Evolutionary conservation across 768 basidiomycete genomes (phyloP).

Genomic region (Leucosporidium creatinivorum): DNA sequence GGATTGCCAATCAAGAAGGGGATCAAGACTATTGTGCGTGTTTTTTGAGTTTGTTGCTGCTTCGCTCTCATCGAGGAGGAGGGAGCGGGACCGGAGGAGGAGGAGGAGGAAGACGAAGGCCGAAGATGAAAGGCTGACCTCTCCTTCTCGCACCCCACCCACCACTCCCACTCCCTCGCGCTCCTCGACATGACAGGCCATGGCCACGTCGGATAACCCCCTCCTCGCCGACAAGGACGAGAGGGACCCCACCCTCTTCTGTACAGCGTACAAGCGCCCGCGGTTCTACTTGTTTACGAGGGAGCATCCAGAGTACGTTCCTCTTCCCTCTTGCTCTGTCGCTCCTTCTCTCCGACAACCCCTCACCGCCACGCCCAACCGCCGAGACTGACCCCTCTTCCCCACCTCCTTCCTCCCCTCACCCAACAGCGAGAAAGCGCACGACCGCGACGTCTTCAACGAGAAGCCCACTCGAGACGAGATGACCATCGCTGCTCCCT

Average conservation of each 20-base stretch:
- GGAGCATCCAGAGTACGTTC: constrained; percentile 73
- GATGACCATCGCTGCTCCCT: constrained; percentile 68
- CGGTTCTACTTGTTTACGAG: constrained; percentile 94
- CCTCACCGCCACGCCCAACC: constrained; percentile 1
- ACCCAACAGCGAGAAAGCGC: constrained; percentile 64
- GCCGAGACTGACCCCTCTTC: no score
- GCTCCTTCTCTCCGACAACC: not conserved
- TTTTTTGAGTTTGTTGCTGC: not conserved
- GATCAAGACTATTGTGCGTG: constrained; percentile 68
- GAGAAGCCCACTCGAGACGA: constrained; percentile 95
- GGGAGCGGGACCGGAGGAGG: no score
- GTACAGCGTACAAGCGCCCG: constrained; percentile 83
- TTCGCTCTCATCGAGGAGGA: not conserved
- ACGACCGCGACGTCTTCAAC: constrained; percentile 94
- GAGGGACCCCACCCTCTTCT: constrained; percentile 85
- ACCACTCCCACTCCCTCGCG: no score
- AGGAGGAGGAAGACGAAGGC: not conserved
- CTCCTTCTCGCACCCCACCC: not conserved
- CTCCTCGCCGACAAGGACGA: constrained; percentile 75
- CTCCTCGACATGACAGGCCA: constrained; percentile 54
- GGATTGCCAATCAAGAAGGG: constrained; percentile 84
- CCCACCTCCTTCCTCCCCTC: not conserved
- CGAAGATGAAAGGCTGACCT: not conserved
- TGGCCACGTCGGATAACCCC: constrained; percentile 93
- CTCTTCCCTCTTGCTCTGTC: not conserved